phyloP scores from a whole-genome alignment of 2,329 filamentous ascomycete species.

The Aspergillus quadricinctus region DNA sequence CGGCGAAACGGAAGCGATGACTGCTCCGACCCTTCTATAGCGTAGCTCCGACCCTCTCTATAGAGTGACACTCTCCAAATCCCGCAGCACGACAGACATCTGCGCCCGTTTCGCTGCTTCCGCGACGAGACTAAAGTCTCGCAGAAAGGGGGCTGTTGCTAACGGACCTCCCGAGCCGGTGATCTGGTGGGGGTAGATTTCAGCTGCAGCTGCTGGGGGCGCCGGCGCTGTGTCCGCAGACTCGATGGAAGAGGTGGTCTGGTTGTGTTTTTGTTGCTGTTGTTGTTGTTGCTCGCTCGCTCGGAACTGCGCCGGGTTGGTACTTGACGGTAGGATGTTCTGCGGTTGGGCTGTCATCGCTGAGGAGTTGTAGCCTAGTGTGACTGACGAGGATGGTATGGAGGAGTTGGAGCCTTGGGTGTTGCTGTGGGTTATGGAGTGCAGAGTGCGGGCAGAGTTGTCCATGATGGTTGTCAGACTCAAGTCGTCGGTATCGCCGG shows the following conservation, averaged over 20 bases:
- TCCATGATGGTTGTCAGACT: constrained; percentile 1
- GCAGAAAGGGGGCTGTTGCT: constrained; percentile 60
- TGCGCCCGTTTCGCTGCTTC: constrained; percentile 92
- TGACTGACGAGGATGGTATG: neutral
- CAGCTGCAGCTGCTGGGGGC: constrained; percentile 9
- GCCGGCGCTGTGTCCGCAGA: constrained; percentile 9
- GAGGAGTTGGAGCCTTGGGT: neutral
- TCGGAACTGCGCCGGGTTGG: neutral
- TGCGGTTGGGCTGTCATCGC: constrained; percentile 1
- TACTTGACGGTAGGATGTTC: neutral
- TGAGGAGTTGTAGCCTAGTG: constrained; percentile 2
- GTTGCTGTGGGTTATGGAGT: constrained; percentile 1
- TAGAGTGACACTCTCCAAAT: constrained; percentile 57
- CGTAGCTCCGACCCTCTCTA: constrained; percentile 19
- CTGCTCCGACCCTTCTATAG: neutral
- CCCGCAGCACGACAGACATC: constrained; percentile 81
- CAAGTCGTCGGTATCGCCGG: neutral
- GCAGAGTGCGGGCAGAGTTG: neutral
- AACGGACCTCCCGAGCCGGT: constrained; percentile 28
- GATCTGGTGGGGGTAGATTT: constrained; percentile 22
- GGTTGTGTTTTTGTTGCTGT: constrained; percentile 10
- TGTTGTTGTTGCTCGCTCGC: neutral
- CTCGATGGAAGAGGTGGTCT: constrained; percentile 6
- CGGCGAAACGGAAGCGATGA: neutral
- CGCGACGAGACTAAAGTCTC: constrained; percentile 79